Evolutionary conservation across 2,329 filamentous ascomycete species (phyloP), one percentile per base, ranked within the genome.

Genomic region (Didymella keratinophila): DNA sequence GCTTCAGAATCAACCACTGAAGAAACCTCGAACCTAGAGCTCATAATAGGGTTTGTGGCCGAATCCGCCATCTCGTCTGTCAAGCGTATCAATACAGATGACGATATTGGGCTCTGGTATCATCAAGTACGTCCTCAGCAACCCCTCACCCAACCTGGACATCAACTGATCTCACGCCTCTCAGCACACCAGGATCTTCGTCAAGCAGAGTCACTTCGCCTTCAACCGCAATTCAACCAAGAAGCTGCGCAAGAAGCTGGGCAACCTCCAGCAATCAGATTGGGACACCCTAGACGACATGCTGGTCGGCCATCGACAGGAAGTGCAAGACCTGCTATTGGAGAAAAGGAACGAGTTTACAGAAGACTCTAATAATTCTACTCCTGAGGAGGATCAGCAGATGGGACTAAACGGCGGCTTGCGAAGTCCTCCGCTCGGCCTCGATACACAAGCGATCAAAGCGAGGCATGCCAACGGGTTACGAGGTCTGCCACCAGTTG

Each of bases 61-160:
- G 89, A 86, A 36, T 83, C 91, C 54, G 86, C 86, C 28, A 83
- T 97, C 18, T 87, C 91, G 12, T 89, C 92, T 1, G 86, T 97
- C 67, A 89, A 88, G 71, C 78, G 79, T 21, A 65, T 76, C 21
- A 43, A 43, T 2, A 77, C 76, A 1, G 91, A 91, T 32, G 93
- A 95, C 64, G 85, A 87, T 27, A 90, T 96, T 58, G 83, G 85
- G n/a, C 82, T 84, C 18, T 98, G 94, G 94, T 98, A 97, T 78
- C 90, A 89, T 71, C 83, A 87, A 21, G 82, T 83, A 78, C 70
- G 76, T 69, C 21, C 16, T 39, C 45, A 18, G 42, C 12, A 21
- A 18, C 32, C 20, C 8, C 14, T 8, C 12, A 18, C 39, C 39
- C 12, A 27, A 28, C 9, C 1, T 10, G 27, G 8, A 16, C 32